Percentiles rank a stretch among this genome's conserved stretches.
These are phyloP conservation scores for Amaranthus cruentus DNA, from an alignment of 148 eudicot genomes.

Conservation along the genomic window DNA sequence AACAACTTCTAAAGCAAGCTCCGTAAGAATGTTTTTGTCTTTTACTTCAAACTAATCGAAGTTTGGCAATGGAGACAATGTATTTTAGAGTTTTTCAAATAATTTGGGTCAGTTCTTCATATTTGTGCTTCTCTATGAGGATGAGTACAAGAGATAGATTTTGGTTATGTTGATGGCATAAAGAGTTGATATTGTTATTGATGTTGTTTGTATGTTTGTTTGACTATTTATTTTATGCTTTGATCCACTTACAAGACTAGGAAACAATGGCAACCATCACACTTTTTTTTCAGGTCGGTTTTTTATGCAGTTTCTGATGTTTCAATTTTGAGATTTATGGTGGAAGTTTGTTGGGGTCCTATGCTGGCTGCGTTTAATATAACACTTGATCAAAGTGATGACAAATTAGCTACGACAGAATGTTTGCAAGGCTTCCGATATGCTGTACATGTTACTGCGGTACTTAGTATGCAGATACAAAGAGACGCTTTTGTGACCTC, in stretches of 20 bases:
- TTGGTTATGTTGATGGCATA: too few relatives aligned
- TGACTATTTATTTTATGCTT: background rate
- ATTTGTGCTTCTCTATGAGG: background rate
- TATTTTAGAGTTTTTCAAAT: too few relatives aligned
- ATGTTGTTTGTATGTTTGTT: background rate
- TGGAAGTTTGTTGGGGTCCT: slow-evolving; percentile 98
- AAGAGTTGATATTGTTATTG: background rate
- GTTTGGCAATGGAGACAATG: too few relatives aligned
- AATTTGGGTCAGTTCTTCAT: too few relatives aligned
- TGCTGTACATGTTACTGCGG: slow-evolving; percentile 94
- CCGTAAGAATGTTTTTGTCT: too few relatives aligned
- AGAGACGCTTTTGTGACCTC: slow-evolving; percentile 98
- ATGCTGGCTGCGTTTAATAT: slow-evolving; percentile 98
- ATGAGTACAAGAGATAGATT: too few relatives aligned
- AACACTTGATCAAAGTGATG: slow-evolving; percentile 97
- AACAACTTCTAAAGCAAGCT: slow-evolving; percentile 22
- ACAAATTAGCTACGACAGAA: slow-evolving; percentile 72
- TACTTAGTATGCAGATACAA: slow-evolving; percentile 95
- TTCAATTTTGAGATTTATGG: slow-evolving; percentile 93
- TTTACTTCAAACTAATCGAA: too few relatives aligned
- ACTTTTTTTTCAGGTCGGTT: slow-evolving; percentile 52
- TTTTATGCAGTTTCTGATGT: slow-evolving; percentile 72
- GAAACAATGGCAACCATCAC: background rate
- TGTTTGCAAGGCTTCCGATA: slow-evolving; percentile 89
- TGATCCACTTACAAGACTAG: background rate